A percentile compares a stretch with the other conserved stretches of the same genome.
These are phyloP conservation scores for Talinum fruticosum DNA, from an alignment of 148 eudicot species.

Conservation along the genomic window DNA sequence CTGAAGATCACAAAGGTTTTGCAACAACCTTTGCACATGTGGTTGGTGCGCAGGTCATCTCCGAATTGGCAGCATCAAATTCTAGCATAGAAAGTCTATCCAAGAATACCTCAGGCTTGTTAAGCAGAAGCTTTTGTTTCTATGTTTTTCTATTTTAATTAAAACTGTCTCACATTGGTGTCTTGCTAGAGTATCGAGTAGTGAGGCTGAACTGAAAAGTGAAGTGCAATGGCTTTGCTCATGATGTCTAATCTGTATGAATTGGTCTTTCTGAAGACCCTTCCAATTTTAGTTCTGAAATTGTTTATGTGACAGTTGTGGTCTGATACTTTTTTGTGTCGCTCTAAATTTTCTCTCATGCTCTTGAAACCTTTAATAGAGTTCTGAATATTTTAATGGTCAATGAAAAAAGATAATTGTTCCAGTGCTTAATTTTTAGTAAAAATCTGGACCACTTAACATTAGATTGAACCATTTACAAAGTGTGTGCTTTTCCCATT, in stretches of 20 bases:
- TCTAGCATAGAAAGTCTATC: constrained; percentile 29
- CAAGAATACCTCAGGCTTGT: constrained; percentile 48
- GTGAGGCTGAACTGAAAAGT: neutral
- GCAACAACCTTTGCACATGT: constrained; percentile 78
- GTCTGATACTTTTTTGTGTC: neutral
- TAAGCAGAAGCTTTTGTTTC: constrained; percentile 9
- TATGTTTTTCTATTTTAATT: neutral
- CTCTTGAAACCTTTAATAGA: neutral
- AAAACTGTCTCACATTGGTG: neutral
- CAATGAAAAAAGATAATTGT: neutral
- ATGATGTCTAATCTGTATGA: neutral
- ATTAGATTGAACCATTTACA: neutral
- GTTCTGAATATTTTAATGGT: neutral
- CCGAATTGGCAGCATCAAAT: constrained; percentile 54
- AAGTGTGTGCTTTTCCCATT: neutral
- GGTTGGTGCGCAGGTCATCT: constrained; percentile 87
- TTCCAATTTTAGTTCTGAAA: too few relatives aligned
- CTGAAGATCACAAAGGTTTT: constrained; percentile 89
- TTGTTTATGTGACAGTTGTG: neutral
- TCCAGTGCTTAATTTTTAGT: neutral
- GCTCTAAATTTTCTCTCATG: neutral
- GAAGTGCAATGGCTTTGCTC: neutral
- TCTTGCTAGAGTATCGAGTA: neutral
- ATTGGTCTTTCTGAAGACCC: too few relatives aligned
- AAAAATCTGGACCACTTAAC: neutral